Evolutionary conservation across 306 rosid genomes (phyloP).

Genomic region (Ziziphus jujuba): DNA sequence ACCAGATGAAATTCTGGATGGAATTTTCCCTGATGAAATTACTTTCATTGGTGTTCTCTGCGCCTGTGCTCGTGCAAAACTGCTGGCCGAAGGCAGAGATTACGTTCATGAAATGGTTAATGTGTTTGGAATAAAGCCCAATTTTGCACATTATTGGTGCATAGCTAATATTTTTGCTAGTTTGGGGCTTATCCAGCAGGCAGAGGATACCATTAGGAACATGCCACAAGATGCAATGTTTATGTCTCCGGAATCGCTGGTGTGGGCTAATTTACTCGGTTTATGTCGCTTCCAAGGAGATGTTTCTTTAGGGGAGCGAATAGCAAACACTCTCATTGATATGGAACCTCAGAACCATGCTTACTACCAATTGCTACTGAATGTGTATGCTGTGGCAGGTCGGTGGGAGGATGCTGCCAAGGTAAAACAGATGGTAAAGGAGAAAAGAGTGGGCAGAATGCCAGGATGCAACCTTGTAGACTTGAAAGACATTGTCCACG

Average conservation of each 20-base stretch:
- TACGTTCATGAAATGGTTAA: slow-evolving; percentile 59
- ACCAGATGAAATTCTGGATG: slow-evolving; percentile 19
- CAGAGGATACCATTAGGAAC: slow-evolving; percentile 48
- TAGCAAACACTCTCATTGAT: slow-evolving; percentile 54
- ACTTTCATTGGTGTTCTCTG: slow-evolving; percentile 68
- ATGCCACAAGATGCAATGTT: slow-evolving; percentile 38
- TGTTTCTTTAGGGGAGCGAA: slow-evolving; percentile 49
- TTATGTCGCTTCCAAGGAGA: slow-evolving; percentile 58
- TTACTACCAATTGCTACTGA: slow-evolving; percentile 58
- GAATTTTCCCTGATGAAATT: slow-evolving; percentile 56
- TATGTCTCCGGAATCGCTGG: slow-evolving; percentile 37
- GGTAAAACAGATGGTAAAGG: slow-evolving; percentile 55
- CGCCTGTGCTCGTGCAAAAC: slow-evolving; percentile 70
- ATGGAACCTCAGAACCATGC: slow-evolving; percentile 54
- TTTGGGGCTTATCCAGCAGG: slow-evolving; percentile 45
- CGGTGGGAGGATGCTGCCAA: slow-evolving; percentile 64
- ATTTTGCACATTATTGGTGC: slow-evolving; percentile 81
- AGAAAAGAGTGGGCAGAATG: slow-evolving; percentile 36
- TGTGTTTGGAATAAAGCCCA: slow-evolving; percentile 48
- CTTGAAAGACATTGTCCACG: slow-evolving; percentile 63
- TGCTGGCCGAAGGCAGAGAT: slow-evolving; percentile 47
- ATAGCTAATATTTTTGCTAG: slow-evolving; percentile 60
- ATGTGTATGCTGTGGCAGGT: slow-evolving; percentile 61
- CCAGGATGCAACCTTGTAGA: slow-evolving; percentile 71
- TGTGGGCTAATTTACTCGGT: slow-evolving; percentile 58